A percentile compares a stretch with the other conserved stretches of the same genome.
These are phyloP conservation scores for Euphorbia peplus DNA, from an alignment of 345 rosid genomes.

Conservation along the genomic window DNA sequence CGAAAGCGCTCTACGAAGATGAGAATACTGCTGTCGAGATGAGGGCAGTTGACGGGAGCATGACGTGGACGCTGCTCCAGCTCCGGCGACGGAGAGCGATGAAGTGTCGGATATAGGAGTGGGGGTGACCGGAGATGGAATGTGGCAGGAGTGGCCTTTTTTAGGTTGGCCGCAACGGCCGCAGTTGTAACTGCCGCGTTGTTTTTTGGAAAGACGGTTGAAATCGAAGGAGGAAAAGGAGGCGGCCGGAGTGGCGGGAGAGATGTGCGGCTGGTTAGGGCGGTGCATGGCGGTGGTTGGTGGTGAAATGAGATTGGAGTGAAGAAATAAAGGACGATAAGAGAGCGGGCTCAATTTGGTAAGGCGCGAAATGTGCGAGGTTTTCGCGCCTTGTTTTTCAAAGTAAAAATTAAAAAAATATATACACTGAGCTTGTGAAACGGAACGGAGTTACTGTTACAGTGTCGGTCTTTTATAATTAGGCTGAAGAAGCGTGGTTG, in stretches of 20 bases:
- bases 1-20: slow-evolving; percentile 76
- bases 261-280: slow-evolving; percentile 39
- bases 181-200: slow-evolving; percentile 90
- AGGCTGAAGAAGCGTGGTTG: not conserved
- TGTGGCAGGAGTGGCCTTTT: slow-evolving; percentile 74
- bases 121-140: slow-evolving; percentile 23
- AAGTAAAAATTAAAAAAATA: not conserved
- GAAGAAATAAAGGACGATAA: slow-evolving; percentile 15
- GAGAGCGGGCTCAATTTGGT: slow-evolving; percentile 30
- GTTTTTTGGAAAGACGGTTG: slow-evolving; percentile 41
- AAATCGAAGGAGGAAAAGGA: slow-evolving; percentile 27
- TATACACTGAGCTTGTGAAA: no score
- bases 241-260: slow-evolving; percentile 49
- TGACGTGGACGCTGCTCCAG: slow-evolving; percentile 34
- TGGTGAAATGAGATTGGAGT: slow-evolving; percentile 2
- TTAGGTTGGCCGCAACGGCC: slow-evolving; percentile 97
- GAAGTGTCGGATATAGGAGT: slow-evolving; percentile 24
- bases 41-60: slow-evolving; percentile 28
- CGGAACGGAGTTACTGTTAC: slow-evolving; percentile 16
- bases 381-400: slow-evolving; percentile 62
- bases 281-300: slow-evolving; percentile 32
- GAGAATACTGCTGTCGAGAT: slow-evolving; percentile 52
- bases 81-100: slow-evolving; percentile 9
- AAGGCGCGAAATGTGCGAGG: slow-evolving; percentile 51
- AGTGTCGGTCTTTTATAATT: not conserved